Percentiles rank a stretch among this genome's conserved stretches.
phyloP scores from a whole-genome alignment of 2,329 filamentous ascomycete genomes.

The Phialocephala sp. region DNA sequence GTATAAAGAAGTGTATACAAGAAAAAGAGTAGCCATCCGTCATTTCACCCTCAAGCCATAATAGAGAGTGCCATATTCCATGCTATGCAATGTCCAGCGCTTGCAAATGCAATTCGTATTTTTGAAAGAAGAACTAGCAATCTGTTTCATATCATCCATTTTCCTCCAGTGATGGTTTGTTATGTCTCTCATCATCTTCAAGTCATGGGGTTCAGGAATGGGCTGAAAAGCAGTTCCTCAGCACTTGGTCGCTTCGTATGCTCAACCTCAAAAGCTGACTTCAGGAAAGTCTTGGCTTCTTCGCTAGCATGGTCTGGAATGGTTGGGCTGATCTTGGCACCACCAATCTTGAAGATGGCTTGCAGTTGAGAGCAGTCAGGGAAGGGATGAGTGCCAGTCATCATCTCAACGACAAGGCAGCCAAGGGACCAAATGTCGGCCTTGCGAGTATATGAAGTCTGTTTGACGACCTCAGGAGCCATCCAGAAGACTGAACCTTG shows the following conservation, averaged over 20 bases:
- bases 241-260: constrained; percentile 91
- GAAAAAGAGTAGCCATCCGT: constrained; percentile 1
- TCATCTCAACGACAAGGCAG: constrained; percentile 98
- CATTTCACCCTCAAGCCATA: not conserved
- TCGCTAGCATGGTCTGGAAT: constrained; percentile 86
- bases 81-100: constrained; percentile 36
- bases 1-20: constrained; percentile 24
- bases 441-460: constrained; percentile 97
- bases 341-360: constrained; percentile 98
- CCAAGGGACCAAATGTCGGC: constrained; percentile 98
- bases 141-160: not conserved
- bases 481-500: constrained; percentile 99
- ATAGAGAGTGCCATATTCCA: constrained; percentile 15
- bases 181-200: constrained; percentile 39
- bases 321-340: constrained; percentile 82
- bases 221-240: constrained; percentile 84
- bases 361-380: constrained; percentile 96
- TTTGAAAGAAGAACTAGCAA: constrained; percentile 14
- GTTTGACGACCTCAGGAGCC: constrained; percentile 97
- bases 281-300: constrained; percentile 83
- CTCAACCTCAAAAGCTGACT: constrained; percentile 93
- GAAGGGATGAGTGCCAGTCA: constrained; percentile 95
- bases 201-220: constrained; percentile 78
- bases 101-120: constrained; percentile 28
- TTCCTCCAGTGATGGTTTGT: not conserved